Evolutionary conservation across 1,284 basidiomycete genomes (phyloP).

Genomic region (Albatrellus sp.): DNA sequence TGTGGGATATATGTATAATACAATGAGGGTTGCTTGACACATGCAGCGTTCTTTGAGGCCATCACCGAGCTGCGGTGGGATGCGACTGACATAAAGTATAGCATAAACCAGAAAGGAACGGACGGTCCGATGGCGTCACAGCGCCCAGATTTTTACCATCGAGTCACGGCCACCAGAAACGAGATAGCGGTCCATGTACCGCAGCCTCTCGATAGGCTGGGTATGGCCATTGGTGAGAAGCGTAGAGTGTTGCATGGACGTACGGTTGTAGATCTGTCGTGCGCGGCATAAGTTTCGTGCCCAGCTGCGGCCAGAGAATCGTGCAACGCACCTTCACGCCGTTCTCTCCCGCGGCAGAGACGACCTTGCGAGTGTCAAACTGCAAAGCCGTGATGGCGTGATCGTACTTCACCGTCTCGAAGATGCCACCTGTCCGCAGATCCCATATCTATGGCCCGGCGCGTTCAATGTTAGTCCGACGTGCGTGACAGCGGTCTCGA

Average conservation of each 20-base stretch:
- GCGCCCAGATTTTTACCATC: constrained; percentile 88
- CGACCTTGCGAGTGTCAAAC: constrained; percentile 90
- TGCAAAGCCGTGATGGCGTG: constrained; percentile 86
- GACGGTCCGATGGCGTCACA: constrained; percentile 35
- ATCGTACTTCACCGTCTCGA: constrained; percentile 87
- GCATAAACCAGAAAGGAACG: background rate
- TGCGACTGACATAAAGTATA: too few species aligned
- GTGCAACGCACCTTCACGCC: constrained; percentile 63
- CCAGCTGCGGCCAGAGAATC: too few species aligned
- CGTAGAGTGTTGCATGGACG: constrained; percentile 79
- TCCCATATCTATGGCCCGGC: constrained; percentile 76
- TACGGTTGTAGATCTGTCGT: constrained; percentile 85
- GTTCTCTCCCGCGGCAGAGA: constrained; percentile 91
- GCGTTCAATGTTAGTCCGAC: background rate
- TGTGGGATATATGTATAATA: too few species aligned
- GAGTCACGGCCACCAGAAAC: constrained; percentile 86
- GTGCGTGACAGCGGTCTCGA: background rate
- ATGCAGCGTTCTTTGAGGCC: too few species aligned
- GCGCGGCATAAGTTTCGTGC: background rate
- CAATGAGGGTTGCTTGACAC: too few species aligned
- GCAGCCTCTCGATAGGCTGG: constrained; percentile 77
- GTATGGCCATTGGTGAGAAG: constrained; percentile 87
- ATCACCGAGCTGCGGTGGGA: too few species aligned
- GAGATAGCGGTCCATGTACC: constrained; percentile 96
- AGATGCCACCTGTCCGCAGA: constrained; percentile 78